Evolutionary conservation across 2,329 filamentous ascomycete species (phyloP), one percentile per base, ranked within the genome.

Genomic region (Cladosporium sp.): DNA sequence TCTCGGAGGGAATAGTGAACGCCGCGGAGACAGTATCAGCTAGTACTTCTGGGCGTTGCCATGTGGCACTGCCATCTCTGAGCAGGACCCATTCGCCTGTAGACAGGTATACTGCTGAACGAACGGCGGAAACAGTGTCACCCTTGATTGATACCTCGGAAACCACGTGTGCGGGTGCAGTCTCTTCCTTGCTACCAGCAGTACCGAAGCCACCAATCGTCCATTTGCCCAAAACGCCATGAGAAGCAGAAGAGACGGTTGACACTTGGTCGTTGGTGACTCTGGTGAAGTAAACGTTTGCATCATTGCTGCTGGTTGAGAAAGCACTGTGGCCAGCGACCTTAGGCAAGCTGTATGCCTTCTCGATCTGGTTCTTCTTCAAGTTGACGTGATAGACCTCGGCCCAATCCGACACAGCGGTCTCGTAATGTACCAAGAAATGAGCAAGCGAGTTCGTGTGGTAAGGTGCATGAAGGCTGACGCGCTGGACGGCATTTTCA

Each of bases 261-360:
- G 83, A 79, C 2, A 91, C 80, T 69, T 96, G 90, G 8, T 88
- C 84, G 36, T 86, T 79, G 0, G 90, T 92, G 61, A 94, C 80
- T 60, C 92, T 86, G 2, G 89, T 92, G 72, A 97, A 96, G 76
- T 91, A 97, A 7, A 96, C 88, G 67, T 94, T 92, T 19, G 88
- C 86, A 60, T 87, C 88, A 40, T 84, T 83, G 2, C 86, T 89
- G 74, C 88, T 94, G 0, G 85, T 88, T 0, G 92, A 88, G 70
- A 97, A 90, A 1, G 88, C 85, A 22, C 91, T 92, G 40, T 78
- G 79, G 0, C 88, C 90, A 22, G 82, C 74, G 19, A 92, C 73
- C 55, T 85, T 84, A 0, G 92, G 89, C 12, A 97, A 79, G 28
- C 88, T 85, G 71, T 96, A 96, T 0, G 88, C 88, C 72, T 90